These are phyloP conservation scores for Beauveria asiatica DNA, from an alignment of 2,329 filamentous ascomycete species.

Conservation along the genomic window DNA sequence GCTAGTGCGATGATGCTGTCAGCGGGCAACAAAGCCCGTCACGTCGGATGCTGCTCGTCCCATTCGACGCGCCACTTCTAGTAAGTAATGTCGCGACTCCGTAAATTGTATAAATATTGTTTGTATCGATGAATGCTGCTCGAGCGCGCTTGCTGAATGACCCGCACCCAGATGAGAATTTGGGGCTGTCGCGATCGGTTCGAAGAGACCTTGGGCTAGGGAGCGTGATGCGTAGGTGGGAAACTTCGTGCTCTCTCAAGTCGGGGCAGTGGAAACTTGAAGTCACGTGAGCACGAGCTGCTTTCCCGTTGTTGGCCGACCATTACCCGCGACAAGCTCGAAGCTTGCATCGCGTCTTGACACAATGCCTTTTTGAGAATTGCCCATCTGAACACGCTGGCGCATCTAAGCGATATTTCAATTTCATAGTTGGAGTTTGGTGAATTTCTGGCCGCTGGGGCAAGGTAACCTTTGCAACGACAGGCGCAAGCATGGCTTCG, in stretches of 20 bases:
- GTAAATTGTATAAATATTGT: background rate
- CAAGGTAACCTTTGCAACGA: background rate
- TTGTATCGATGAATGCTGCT: background rate
- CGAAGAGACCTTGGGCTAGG: slow-evolving; percentile 14
- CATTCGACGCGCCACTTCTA: slow-evolving; percentile 32
- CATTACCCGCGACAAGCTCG: slow-evolving; percentile 18
- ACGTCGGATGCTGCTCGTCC: slow-evolving; percentile 34
- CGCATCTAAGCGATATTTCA: background rate
- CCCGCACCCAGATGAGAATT: background rate
- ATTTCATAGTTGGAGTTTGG: background rate
- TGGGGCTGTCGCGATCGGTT: background rate
- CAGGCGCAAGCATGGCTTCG: slow-evolving; percentile 60
- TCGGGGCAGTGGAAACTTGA: slow-evolving; percentile 27
- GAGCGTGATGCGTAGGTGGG: slow-evolving; percentile 20
- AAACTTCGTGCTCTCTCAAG: slow-evolving; percentile 18
- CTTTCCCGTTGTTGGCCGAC: slow-evolving; percentile 13
- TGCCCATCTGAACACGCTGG: background rate
- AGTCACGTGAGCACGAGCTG: slow-evolving; percentile 29
- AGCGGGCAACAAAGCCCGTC: slow-evolving; percentile 43
- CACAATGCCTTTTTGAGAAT: background rate
- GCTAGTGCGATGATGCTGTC: slow-evolving; percentile 22
- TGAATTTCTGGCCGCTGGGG: background rate
- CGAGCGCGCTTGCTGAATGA: background rate
- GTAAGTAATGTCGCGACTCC: background rate
- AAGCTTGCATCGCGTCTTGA: slow-evolving; percentile 12